These are phyloP conservation scores for Lachnellula subtilissima DNA, from an alignment of 2,329 filamentous ascomycete species.

Conservation along the genomic window DNA sequence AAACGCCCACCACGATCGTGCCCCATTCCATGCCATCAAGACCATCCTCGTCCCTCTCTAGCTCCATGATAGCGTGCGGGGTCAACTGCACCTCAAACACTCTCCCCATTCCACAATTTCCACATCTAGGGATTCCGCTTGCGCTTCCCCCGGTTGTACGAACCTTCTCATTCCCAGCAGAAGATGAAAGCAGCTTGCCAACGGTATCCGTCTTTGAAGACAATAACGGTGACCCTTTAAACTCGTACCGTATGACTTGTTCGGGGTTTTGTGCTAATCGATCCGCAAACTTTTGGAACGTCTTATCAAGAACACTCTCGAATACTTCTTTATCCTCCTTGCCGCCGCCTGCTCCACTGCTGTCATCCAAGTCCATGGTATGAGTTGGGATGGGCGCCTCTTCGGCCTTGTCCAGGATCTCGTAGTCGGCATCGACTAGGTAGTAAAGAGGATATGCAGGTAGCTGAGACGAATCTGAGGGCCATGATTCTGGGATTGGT, in stretches of 20 bases:
- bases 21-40: constrained; percentile 97
- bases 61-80: constrained; percentile 81
- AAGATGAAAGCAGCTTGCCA: constrained; percentile 52
- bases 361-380: constrained; percentile 46
- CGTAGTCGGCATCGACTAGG: constrained; percentile 84
- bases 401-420: constrained; percentile 65
- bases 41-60: constrained; percentile 71
- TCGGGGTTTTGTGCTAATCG: constrained; percentile 75
- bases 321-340: constrained; percentile 68
- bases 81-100: constrained; percentile 91
- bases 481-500: constrained; percentile 67
- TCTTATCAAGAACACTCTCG: constrained; percentile 68
- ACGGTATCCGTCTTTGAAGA: constrained; percentile 75
- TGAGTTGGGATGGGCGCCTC: constrained; percentile 45
- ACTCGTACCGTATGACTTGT: constrained; percentile 78
- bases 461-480: constrained; percentile 58
- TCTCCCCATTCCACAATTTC: constrained; percentile 67
- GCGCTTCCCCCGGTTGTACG: constrained; percentile 24
- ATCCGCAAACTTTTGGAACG: constrained; percentile 77
- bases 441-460: constrained; percentile 70
- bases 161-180: constrained; percentile 15
- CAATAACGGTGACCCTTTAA: constrained; percentile 65
- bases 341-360: constrained; percentile 29
- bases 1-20: constrained; percentile 82
- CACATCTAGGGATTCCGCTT: constrained; percentile 66